Conservation (phyloP, 2,329 filamentous ascomycete genomes). For the Alternaria sp. region DNA sequence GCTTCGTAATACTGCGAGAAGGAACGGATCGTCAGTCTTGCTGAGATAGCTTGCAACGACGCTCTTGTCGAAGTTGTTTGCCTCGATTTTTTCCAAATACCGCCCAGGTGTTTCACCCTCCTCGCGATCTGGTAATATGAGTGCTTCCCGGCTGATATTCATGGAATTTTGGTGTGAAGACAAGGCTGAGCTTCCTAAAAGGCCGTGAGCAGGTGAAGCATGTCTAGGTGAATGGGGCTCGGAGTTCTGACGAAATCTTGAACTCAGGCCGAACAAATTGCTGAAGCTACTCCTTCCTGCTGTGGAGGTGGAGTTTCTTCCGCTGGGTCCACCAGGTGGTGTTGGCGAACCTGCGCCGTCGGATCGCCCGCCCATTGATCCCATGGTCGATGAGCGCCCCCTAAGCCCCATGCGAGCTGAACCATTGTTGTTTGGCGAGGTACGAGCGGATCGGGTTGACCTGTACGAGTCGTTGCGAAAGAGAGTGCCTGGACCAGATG, state of each 20-base stretch:
- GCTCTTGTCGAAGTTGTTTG: slow-evolving; percentile 77
- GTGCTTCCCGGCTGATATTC: slow-evolving; percentile 75
- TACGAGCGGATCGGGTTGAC: slow-evolving; percentile 70
- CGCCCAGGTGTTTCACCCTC: slow-evolving; percentile 91
- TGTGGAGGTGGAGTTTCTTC: slow-evolving; percentile 81
- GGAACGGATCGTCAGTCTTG: slow-evolving; percentile 86
- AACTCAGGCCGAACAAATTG: slow-evolving; percentile 79
- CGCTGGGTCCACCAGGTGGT: slow-evolving; percentile 51
- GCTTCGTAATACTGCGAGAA: slow-evolving; percentile 82
- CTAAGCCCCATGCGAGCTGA: slow-evolving; percentile 68
- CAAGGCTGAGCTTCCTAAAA: slow-evolving; percentile 73
- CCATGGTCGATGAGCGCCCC: slow-evolving; percentile 88
- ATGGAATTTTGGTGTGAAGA: slow-evolving; percentile 85
- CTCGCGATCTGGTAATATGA: slow-evolving; percentile 76
- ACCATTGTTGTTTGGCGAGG: slow-evolving; percentile 63
- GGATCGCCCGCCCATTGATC: slow-evolving; percentile 77
- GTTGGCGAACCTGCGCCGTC: slow-evolving; percentile 74
- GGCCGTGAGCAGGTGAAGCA: slow-evolving; percentile 66
- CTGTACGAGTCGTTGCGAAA: slow-evolving; percentile 68
- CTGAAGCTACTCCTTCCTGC: slow-evolving; percentile 91
- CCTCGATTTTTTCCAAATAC: slow-evolving; percentile 85
- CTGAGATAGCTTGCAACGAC: slow-evolving; percentile 85
- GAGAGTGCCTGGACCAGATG: slow-evolving; percentile 56
- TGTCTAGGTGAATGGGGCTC: slow-evolving; percentile 70
- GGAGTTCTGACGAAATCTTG: slow-evolving; percentile 81